Evolutionary conservation across 164 flowering plant genomes (phyloP), one percentile per base, ranked within the genome.

Genomic region (Platanus orientalis): DNA sequence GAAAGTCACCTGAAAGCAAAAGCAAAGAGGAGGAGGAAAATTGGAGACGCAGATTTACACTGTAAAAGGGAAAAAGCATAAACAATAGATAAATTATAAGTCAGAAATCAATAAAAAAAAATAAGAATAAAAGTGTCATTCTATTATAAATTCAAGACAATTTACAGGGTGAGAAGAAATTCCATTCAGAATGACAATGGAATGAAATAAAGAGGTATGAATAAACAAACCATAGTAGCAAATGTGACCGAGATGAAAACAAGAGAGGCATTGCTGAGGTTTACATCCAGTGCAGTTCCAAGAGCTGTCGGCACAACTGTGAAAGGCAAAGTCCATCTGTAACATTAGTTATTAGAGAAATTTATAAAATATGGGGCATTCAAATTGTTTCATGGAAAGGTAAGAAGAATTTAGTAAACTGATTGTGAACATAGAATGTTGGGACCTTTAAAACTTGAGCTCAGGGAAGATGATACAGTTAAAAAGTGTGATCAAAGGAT

Each of bases 271-370:
- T 95, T 95, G 84, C 99, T 95, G 74, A 95, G 74, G 79, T 95
- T 85, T 51, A 95, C 64, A 75, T 95, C 99, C 87, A 92, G 61
- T 59, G 99, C 99, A 62, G 99, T 95, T 76, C 88, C 95, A 68
- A 95, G 82, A 69, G 94, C 96, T 17, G 92, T 95, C 51, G 99
- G 99, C 71, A 95, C 93, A 91, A 95, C 99, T 95, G 96, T 80
- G 72, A 78, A 86, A 89, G 83, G 81, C 77, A 93, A 86, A 89
- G 81, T 75, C 85, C 92, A 80, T 81, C 81, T 80, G 88, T 80
- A 66, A 82, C 83, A 84, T 87, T 85, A 89, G 90, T 81, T 75
- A 65, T 82, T 61, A 79, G 77, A 80, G 60, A 71, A 81, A 84
- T 78, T 73, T 80, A 83, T 83, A 24, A 67, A 68, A 54, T 45